Evolutionary conservation across 2,329 filamentous ascomycete species (phyloP).

Genomic region (Fusarium protoensiforme): DNA sequence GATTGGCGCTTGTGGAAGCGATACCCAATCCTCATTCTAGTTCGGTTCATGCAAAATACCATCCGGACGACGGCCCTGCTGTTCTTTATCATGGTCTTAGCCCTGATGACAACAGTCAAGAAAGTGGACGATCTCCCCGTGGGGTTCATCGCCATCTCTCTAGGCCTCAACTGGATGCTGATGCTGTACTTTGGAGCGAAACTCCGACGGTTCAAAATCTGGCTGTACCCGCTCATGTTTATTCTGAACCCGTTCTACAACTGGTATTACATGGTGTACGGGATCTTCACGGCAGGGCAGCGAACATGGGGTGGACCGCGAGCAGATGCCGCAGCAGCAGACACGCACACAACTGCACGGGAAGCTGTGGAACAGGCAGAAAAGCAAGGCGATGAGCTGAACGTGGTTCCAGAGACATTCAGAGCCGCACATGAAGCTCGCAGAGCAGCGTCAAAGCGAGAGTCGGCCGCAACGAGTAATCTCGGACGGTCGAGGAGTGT

Average conservation of each 20-base stretch:
- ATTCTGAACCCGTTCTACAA: constrained; percentile 96
- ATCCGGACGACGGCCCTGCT: constrained; percentile 93
- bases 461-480: constrained; percentile 44
- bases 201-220: constrained; percentile 90
- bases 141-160: constrained; percentile 91
- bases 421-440: constrained; percentile 66
- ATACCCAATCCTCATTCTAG: constrained; percentile 86
- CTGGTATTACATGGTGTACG: constrained; percentile 98
- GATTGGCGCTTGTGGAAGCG: constrained; percentile 91
- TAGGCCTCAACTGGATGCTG: constrained; percentile 92
- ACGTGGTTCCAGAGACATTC: constrained; percentile 90
- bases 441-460: constrained; percentile 45
- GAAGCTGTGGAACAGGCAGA: constrained; percentile 87
- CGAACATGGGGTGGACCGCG: constrained; percentile 95
- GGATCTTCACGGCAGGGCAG: constrained; percentile 93
- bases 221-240: constrained; percentile 96
- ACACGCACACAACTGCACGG: constrained; percentile 78
- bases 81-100: constrained; percentile 93
- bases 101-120: constrained; percentile 85
- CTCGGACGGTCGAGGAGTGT: constrained; percentile 64
- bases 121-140: constrained; percentile 83
- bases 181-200: constrained; percentile 96
- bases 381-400: constrained; percentile 85
- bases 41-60: constrained; percentile 95
- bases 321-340: constrained; percentile 86